Percentiles rank a stretch among this genome's conserved stretches.
Evolutionary conservation across 164 flowering plant species (phyloP).

Genomic region (Vitis labrusca): DNA sequence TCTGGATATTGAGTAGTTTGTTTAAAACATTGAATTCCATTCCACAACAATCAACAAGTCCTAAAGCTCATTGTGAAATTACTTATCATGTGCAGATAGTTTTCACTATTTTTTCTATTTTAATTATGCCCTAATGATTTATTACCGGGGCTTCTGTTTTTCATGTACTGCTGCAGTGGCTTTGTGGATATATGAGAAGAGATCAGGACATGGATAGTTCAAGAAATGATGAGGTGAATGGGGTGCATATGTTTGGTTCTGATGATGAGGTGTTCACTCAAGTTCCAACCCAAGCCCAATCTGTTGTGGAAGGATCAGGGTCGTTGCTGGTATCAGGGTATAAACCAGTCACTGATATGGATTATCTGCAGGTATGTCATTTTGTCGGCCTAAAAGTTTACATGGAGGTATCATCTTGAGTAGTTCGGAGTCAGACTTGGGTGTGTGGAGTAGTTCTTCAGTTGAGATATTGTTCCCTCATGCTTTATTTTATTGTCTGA

Average conservation of each 20-base stretch:
- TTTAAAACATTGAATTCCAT: too few species aligned
- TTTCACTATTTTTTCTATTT: conserved; percentile 12
- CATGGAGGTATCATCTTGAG: too few species aligned
- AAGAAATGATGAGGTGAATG: conserved; percentile 31
- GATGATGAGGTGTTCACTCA: conserved; percentile 55
- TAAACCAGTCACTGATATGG: conserved; percentile 75
- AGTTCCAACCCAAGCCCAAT: conserved; percentile 80
- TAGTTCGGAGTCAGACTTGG: background rate
- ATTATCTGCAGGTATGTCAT: conserved; percentile 77
- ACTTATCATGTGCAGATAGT: too few species aligned
- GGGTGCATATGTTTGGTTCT: conserved; percentile 51
- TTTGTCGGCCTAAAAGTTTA: background rate
- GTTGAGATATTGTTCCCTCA: too few species aligned
- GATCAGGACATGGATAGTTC: conserved; percentile 33
- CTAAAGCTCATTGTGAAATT: too few species aligned
- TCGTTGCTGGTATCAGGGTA: conserved; percentile 57
- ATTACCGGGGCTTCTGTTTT: conserved; percentile 60
- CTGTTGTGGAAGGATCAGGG: conserved; percentile 76
- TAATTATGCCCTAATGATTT: conserved; percentile 68
- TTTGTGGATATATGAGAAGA: conserved; percentile 43
- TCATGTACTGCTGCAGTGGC: conserved; percentile 72
- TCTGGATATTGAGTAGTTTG: too few species aligned
- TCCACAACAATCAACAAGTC: too few species aligned
- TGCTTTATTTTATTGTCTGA: too few species aligned
- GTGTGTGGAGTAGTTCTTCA: too few species aligned